phyloP scores from a whole-genome alignment of 1,284 basidiomycete genomes.

The Cryptococcus sp. region DNA sequence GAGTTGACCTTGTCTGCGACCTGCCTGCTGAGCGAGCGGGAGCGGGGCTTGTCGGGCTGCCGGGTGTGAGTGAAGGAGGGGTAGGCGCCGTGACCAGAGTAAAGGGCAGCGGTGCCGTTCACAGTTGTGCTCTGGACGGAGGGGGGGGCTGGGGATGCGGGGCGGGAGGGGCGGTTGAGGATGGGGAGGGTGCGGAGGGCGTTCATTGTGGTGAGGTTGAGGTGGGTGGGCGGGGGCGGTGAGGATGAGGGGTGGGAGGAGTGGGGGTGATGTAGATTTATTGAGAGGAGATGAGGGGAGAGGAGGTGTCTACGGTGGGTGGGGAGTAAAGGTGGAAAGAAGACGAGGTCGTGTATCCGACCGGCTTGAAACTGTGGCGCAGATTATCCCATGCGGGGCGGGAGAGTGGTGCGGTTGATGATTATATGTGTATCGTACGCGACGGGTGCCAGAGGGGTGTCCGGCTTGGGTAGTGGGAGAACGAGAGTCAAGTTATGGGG shows the following conservation, averaged over 20 bases:
- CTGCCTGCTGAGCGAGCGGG: constrained; percentile 33
- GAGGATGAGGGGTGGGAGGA: not conserved
- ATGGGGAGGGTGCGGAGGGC: constrained; percentile 49
- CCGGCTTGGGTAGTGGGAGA: constrained; percentile 8
- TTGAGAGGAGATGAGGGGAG: not conserved
- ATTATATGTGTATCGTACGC: constrained; percentile 6
- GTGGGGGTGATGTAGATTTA: not conserved
- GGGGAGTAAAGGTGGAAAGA: constrained; percentile 1
- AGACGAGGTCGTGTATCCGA: constrained; percentile 7
- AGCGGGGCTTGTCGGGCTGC: constrained; percentile 21
- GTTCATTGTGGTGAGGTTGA: constrained; percentile 39
- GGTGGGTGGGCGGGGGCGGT: not conserved
- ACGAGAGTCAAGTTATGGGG: constrained; percentile 43
- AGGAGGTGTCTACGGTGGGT: not conserved
- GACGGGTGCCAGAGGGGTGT: constrained; percentile 1
- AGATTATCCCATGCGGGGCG: constrained; percentile 31
- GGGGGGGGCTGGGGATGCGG: constrained; percentile 43
- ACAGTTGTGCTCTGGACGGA: constrained; percentile 30
- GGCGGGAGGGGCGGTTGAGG: constrained; percentile 49
- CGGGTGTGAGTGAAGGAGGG: not conserved
- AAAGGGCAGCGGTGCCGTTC: constrained; percentile 16
- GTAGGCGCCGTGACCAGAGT: constrained; percentile 8
- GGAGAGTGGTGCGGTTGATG: not conserved
- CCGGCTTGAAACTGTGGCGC: not conserved
- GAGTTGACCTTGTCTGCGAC: constrained; percentile 33